Evolutionary conservation across 768 basidiomycete genomes (phyloP).

Genomic region (Termitomyces sp.): DNA sequence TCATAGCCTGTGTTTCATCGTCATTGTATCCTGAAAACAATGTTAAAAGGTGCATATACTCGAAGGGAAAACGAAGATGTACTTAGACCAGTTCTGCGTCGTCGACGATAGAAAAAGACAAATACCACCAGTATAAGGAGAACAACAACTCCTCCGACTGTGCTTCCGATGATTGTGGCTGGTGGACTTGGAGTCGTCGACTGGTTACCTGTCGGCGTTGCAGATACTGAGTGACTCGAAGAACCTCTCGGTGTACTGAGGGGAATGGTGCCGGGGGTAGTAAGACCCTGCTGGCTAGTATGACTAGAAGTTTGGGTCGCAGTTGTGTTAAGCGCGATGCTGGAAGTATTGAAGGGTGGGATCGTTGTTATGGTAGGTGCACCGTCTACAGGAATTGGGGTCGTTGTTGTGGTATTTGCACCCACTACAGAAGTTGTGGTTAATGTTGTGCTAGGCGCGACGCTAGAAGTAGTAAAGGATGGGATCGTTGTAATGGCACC

Average conservation of each 20-base stretch:
- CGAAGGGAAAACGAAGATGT: not conserved
- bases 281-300: not conserved
- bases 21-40: not conserved
- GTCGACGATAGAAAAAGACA: not conserved
- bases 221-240: not conserved
- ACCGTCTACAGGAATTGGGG: not conserved
- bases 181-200: not conserved
- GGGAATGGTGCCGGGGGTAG: not conserved
- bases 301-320: not conserved
- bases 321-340: too few relatives aligned
- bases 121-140: not conserved
- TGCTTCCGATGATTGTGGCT: not conserved
- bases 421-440: not conserved
- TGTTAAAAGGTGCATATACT: not conserved
- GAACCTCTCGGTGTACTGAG: not conserved
- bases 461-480: too few relatives aligned
- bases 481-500: not conserved
- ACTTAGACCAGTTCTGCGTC: not conserved
- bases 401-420: not conserved
- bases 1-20: not conserved
- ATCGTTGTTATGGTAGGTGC: not conserved
- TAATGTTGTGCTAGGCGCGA: not conserved
- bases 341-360: not conserved
- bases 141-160: conserved; percentile 1
- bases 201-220: not conserved